Conservation (phyloP, 352 stramenopile species). For the Phytophthora kernoviae region DNA sequence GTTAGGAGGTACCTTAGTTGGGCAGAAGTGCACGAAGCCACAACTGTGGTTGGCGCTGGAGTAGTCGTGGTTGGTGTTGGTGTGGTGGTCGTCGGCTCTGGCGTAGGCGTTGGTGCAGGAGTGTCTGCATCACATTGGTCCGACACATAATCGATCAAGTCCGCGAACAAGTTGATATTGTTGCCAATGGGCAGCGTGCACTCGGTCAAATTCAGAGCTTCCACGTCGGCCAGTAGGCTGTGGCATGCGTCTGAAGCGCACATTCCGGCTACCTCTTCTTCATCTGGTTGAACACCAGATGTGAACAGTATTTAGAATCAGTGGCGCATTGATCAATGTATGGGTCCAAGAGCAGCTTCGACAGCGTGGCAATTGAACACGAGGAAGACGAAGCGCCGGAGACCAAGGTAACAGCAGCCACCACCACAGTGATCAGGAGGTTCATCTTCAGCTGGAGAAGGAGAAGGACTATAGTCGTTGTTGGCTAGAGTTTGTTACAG, state of each 20-base stretch:
- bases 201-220: slow-evolving; percentile 26
- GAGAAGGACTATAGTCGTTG: slow-evolving; percentile 8
- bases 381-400: slow-evolving; percentile 4
- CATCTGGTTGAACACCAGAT: slow-evolving; percentile 14
- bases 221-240: slow-evolving; percentile 20
- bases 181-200: slow-evolving; percentile 34
- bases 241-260: slow-evolving; percentile 28
- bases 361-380: slow-evolving; percentile 20
- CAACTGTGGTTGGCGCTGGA: slow-evolving; percentile 5
- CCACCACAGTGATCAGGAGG: slow-evolving; percentile 9
- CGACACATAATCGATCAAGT: slow-evolving; percentile 33
- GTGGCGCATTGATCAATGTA: slow-evolving; percentile 28
- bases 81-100: slow-evolving; percentile 11
- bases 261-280: slow-evolving; percentile 23
- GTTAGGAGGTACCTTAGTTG: slow-evolving; percentile 26
- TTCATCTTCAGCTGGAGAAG: slow-evolving; percentile 29
- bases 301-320: slow-evolving; percentile 38
- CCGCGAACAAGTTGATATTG: slow-evolving; percentile 29
- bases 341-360: slow-evolving; percentile 23
- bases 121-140: slow-evolving; percentile 17
- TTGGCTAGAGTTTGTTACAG: slow-evolving; percentile 8
- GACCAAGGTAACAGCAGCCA: slow-evolving; percentile 6
- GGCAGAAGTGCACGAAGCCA: slow-evolving; percentile 22
- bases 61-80: slow-evolving; percentile 12
- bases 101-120: slow-evolving; percentile 11